phyloP scores from a whole-genome alignment of 768 basidiomycete species.

The Termitomyces sp. region DNA sequence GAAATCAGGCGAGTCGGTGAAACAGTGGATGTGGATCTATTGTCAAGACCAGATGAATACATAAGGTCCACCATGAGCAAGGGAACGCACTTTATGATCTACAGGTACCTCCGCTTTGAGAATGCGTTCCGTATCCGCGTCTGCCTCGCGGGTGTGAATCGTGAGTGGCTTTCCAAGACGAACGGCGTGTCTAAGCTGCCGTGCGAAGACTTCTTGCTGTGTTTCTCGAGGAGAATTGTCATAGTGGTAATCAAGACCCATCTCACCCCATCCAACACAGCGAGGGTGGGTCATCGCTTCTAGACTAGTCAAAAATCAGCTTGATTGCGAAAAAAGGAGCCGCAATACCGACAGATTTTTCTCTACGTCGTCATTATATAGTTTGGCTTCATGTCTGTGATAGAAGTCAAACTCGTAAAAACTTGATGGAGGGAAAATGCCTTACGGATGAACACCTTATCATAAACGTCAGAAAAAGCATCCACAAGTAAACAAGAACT shows the following conservation, averaged over 20 bases:
- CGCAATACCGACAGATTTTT: conserved; percentile 46
- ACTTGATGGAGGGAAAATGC: background rate
- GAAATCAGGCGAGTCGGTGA: conserved; percentile 77
- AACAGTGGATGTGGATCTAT: conserved; percentile 86
- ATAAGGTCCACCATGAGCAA: background rate
- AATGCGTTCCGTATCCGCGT: conserved; percentile 77
- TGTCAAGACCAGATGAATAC: background rate
- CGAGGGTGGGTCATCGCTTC: conserved; percentile 77
- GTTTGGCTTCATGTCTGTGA: conserved; percentile 64
- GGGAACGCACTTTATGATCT: conserved; percentile 53
- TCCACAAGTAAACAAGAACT: conserved; percentile 14
- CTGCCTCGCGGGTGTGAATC: conserved; percentile 85
- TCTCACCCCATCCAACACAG: conserved; percentile 88
- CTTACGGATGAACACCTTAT: conserved; percentile 73
- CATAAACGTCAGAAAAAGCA: conserved; percentile 1
- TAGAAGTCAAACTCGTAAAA: background rate
- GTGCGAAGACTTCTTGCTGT: conserved; percentile 61
- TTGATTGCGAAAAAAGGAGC: background rate
- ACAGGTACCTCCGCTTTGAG: conserved; percentile 72
- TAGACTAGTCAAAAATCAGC: conserved; percentile 36
- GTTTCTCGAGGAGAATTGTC: conserved; percentile 68
- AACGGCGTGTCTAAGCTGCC: conserved; percentile 70
- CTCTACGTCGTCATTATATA: conserved; percentile 68
- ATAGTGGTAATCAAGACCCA: conserved; percentile 85
- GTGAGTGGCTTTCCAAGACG: conserved; percentile 72